phyloP scores from a whole-genome alignment of 139 green algal species.

The Trebouxia sp. region DNA sequence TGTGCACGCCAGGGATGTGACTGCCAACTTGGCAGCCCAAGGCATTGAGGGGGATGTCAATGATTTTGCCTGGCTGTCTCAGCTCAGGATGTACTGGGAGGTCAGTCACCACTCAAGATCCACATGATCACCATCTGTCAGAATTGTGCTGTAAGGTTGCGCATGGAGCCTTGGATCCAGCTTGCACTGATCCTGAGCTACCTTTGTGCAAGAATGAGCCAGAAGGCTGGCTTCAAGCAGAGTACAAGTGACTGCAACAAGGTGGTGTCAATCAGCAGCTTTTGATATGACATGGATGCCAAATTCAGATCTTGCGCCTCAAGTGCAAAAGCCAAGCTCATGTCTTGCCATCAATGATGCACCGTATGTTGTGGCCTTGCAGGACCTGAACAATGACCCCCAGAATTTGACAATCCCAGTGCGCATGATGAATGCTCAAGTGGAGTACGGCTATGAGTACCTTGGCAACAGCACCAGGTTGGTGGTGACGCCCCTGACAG shows the following conservation, averaged over 20 bases:
- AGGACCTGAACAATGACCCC: constrained; percentile 45
- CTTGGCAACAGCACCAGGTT: constrained; percentile 70
- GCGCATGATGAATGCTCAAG: constrained; percentile 77
- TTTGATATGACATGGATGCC: no score
- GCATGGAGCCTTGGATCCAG: no score
- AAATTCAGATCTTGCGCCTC: no score
- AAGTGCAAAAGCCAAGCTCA: no score
- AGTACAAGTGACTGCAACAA: no score
- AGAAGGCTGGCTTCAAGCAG: not conserved
- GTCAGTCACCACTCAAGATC: no score
- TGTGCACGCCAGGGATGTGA: constrained; percentile 62
- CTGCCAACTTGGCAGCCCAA: constrained; percentile 21
- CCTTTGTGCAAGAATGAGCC: no score
- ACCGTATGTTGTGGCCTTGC: not conserved
- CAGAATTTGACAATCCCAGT: constrained; percentile 60
- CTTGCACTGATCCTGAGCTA: no score
- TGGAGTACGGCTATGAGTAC: constrained; percentile 85
- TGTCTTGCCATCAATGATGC: no score
- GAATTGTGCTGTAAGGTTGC: no score
- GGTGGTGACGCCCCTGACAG: constrained; percentile 77
- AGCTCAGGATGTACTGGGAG: constrained; percentile 83
- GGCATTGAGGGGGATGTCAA: constrained; percentile 34
- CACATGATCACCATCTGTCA: no score
- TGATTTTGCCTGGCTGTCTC: constrained; percentile 73
- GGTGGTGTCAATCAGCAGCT: no score